These are phyloP conservation scores for Nicotiana undulata DNA, from an alignment of 257 asterid genomes.

Conservation along the genomic window DNA sequence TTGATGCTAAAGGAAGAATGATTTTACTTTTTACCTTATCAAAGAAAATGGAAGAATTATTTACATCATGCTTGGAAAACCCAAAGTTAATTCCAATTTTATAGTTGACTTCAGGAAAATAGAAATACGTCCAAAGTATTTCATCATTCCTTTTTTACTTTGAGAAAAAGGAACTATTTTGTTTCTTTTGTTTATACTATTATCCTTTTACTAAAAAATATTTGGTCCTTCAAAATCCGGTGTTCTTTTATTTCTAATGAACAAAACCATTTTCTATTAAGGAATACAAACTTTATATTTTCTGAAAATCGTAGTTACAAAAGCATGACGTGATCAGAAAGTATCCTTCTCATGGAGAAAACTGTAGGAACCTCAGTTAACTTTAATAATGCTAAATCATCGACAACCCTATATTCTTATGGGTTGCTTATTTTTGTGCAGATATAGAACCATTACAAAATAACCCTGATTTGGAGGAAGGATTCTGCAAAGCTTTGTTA, in stretches of 20 bases:
- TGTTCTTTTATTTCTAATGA: neutral
- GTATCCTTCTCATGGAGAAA: neutral
- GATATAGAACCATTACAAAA: slow-evolving; percentile 87
- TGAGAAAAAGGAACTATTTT: neutral
- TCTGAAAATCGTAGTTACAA: neutral
- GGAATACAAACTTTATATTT: neutral
- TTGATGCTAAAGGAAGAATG: neutral
- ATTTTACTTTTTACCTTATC: neutral
- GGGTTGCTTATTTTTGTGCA: slow-evolving; percentile 31
- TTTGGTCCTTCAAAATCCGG: neutral
- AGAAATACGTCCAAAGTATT: neutral
- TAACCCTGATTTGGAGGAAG: slow-evolving; percentile 84
- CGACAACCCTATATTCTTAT: neutral
- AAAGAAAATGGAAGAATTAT: neutral
- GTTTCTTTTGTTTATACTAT: neutral
- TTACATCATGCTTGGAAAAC: neutral
- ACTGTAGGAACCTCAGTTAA: neutral
- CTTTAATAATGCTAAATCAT: neutral
- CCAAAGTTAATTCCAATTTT: neutral
- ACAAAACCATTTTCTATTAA: neutral
- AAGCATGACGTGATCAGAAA: neutral
- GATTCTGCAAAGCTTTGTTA: slow-evolving; percentile 77
- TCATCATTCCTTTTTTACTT: neutral
- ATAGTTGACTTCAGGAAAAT: neutral
- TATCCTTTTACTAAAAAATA: neutral